A percentile compares a stretch with the other conserved stretches of the same genome.
Evolutionary conservation across 2,329 filamentous ascomycete species (phyloP).

Genomic region (Camptophora hylomeconis): DNA sequence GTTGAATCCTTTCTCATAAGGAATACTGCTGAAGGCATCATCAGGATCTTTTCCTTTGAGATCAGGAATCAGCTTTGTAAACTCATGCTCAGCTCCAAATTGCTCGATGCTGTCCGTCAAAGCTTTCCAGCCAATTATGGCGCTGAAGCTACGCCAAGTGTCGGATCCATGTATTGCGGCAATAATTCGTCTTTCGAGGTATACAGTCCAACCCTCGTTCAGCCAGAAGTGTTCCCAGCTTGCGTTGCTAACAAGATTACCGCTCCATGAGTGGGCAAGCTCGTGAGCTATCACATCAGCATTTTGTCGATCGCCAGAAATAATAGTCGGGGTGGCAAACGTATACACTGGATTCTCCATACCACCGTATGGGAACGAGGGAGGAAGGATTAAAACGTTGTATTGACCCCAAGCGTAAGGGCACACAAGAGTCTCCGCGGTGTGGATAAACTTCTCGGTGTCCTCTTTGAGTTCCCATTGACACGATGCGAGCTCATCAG

Average conservation of each 20-base stretch:
- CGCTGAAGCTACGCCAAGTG: conserved; percentile 78
- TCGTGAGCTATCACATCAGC: conserved; percentile 94
- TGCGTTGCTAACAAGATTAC: conserved; percentile 52
- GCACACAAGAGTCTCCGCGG: conserved; percentile 68
- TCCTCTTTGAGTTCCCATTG: conserved; percentile 87
- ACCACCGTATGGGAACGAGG: conserved; percentile 79
- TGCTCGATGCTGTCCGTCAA: conserved; percentile 67
- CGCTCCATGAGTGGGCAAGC: conserved; percentile 66
- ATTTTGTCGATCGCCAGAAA: conserved; percentile 82
- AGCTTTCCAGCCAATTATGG: conserved; percentile 91
- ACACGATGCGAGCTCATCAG: conserved; percentile 69
- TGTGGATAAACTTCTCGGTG: conserved; percentile 82
- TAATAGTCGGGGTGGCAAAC: conserved; percentile 87
- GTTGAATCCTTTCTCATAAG: conserved; percentile 94
- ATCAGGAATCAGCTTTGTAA: conserved; percentile 79
- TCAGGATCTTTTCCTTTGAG: conserved; percentile 88
- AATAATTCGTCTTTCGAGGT: conserved; percentile 76
- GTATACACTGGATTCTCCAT: conserved; percentile 94
- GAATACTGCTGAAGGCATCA: conserved; percentile 82
- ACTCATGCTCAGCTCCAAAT: conserved; percentile 75
- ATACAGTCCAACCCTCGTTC: conserved; percentile 82
- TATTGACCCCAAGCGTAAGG: conserved; percentile 92
- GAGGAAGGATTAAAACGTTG: conserved; percentile 81
- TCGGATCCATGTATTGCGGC: conserved; percentile 63
- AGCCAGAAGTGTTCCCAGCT: conserved; percentile 45